phyloP scores from a whole-genome alignment of 257 asterid species.

The Solanum sejunctum region DNA sequence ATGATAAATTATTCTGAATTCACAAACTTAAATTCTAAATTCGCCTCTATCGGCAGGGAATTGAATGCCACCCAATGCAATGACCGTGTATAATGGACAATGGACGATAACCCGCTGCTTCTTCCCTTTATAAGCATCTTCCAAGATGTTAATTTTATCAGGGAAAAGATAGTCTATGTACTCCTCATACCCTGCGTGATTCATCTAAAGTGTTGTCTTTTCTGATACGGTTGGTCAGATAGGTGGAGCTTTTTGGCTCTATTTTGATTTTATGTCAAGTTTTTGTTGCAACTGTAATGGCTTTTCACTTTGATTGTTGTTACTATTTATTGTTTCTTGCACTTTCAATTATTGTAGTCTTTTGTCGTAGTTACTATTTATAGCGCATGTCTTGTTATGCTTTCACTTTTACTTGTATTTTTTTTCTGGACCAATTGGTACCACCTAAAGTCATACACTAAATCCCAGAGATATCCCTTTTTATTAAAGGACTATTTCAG shows the following conservation, averaged over 20 bases:
- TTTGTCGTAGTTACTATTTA: not conserved
- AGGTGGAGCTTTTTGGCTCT: slow-evolving; percentile 11
- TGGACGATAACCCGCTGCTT: no score
- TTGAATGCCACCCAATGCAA: not conserved
- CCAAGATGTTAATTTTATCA: slow-evolving; percentile 68
- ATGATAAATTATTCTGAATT: no score
- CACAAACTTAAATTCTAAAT: no score
- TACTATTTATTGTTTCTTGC: not conserved
- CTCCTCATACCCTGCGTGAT: no score
- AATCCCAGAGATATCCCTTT: slow-evolving; percentile 1
- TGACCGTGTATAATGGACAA: no score
- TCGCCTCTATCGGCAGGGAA: no score
- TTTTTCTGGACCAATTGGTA: no score
- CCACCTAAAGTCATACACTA: not conserved
- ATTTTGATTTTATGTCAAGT: not conserved
- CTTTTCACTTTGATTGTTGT: not conserved
- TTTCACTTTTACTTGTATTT: not conserved
- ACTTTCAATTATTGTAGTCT: not conserved
- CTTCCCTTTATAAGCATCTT: slow-evolving; percentile 50
- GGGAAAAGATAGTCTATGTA: slow-evolving; percentile 78
- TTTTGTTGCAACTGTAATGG: not conserved
- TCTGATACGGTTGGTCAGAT: slow-evolving; percentile 31
- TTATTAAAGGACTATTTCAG: slow-evolving; percentile 3
- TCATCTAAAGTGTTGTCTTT: slow-evolving; percentile 51
- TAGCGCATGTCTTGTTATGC: not conserved